phyloP scores from a whole-genome alignment of 495 filamentous ascomycete genomes.

The Xylaria telfairii region DNA sequence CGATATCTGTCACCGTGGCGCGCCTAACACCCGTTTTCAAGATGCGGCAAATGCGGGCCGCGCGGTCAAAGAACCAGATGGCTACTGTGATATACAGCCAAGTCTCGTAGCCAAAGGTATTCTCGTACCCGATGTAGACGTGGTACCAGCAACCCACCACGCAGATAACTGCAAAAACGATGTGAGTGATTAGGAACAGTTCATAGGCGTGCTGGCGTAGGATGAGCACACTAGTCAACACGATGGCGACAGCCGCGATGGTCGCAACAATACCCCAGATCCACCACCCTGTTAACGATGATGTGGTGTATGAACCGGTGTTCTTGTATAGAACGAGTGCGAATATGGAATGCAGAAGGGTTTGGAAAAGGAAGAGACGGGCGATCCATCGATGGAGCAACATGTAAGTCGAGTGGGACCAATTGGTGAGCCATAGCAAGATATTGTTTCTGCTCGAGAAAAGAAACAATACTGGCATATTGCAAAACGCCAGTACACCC shows the following conservation, averaged over 20 bases:
- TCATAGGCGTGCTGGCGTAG: neutral
- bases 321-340: slow-evolving; percentile 29
- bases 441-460: slow-evolving; percentile 61
- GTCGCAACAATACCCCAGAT: neutral
- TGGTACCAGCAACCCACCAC: slow-evolving; percentile 1
- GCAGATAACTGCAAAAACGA: neutral
- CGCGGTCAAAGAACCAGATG: neutral
- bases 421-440: slow-evolving; percentile 57
- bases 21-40: neutral
- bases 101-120: slow-evolving; percentile 4
- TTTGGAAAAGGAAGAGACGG: slow-evolving; percentile 57
- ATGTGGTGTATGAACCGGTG: neutral
- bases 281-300: neutral
- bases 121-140: neutral
- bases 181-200: neutral
- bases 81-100: neutral
- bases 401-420: slow-evolving; percentile 60
- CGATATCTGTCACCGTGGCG: neutral
- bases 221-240: neutral
- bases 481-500: slow-evolving; percentile 56
- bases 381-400: slow-evolving; percentile 61
- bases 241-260: neutral
- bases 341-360: slow-evolving; percentile 49
- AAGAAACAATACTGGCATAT: slow-evolving; percentile 55
- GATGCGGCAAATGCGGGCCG: neutral